Evolutionary conservation across 805 yeast species (phyloP), one percentile per base, ranked within the genome.

Genomic region (Candida oleophila): DNA sequence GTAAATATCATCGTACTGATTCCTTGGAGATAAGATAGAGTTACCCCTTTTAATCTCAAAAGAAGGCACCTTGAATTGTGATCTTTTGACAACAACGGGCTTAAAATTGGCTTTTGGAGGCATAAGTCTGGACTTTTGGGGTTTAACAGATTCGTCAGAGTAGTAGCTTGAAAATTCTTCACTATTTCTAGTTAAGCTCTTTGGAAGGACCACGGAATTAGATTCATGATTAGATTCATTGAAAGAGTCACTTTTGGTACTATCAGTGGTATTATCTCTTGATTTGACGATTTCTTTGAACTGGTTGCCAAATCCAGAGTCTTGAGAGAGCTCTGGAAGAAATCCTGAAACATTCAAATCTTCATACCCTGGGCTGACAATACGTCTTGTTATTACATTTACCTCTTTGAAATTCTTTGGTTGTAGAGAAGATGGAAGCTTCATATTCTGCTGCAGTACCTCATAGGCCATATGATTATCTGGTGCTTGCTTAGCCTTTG

Each of bases 221-320:
- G 30, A 5, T 11, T 25, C 30, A 7, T 25, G 30, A 25, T 5
- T 25, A 7, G 30, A 25, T 5, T 25, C 30, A 25, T 25, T 25
- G 11, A 25, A 25, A 11, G 30, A 25, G 11, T 25, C 11, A 11
- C 30, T 25, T 11, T 25, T 11, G 11, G 5, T 25, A 11, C 30
- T 25, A 5, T 25, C 30, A 25, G 5, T 25, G 5, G 30, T 25
- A 25, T 36, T 16, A 16, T 20, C 21, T 8, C 22, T 36, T 18
- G 21, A 16, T 18, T 36, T 36, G 11, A 41, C 33, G 3, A 41
- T 30, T 3, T 36, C 43, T 22, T 61, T 60, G 55, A 77, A 75
- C 39, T 74, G 76, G 41, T 61, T 60, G 41, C 68, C 80, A 56
- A 77, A 72, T 14, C 77, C 81, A 2, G 81, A 76, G 38, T 75